A percentile compares a stretch with the other conserved stretches of the same genome.
These are phyloP conservation scores for Fusarium robinianum DNA, from an alignment of 2,329 filamentous ascomycete genomes.

Conservation along the genomic window DNA sequence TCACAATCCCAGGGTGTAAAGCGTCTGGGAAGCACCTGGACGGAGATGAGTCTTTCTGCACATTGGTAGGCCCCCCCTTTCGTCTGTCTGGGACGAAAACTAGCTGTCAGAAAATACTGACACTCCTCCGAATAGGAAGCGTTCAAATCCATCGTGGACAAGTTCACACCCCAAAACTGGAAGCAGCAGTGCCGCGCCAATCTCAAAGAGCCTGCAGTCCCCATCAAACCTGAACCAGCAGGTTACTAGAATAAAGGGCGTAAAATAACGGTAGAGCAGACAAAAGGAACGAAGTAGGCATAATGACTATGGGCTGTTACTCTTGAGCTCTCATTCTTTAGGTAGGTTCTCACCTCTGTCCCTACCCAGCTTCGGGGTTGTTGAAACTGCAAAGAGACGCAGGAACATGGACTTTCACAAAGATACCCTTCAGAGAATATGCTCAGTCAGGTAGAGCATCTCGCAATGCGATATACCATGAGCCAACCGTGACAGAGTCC, in stretches of 20 bases:
- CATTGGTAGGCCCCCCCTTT: constrained; percentile 61
- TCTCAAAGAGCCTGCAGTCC: constrained; percentile 49
- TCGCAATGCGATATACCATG: no score
- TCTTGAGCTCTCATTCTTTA: no score
- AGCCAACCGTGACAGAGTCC: no score
- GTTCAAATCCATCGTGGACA: constrained; percentile 92
- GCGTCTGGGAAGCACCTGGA: constrained; percentile 78
- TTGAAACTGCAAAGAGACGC: no score
- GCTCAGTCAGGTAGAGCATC: no score
- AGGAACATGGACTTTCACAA: no score
- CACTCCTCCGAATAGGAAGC: constrained; percentile 60
- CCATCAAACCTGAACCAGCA: constrained; percentile 55
- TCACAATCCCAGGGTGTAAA: constrained; percentile 82
- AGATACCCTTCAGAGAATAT: no score
- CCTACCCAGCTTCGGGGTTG: no score
- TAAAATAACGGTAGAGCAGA: neutral
- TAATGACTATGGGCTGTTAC: no score
- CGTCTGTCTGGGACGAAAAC: neutral
- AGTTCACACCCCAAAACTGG: constrained; percentile 85
- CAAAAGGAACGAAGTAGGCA: no score
- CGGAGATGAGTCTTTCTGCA: constrained; percentile 89
- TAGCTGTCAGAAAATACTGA: constrained; percentile 9
- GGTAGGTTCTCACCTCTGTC: no score
- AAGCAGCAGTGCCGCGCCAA: constrained; percentile 56
- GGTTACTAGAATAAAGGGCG: constrained; percentile 45